These are phyloP conservation scores for Pythium oligandrum DNA, from an alignment of 352 stramenopile genomes.

Conservation along the genomic window DNA sequence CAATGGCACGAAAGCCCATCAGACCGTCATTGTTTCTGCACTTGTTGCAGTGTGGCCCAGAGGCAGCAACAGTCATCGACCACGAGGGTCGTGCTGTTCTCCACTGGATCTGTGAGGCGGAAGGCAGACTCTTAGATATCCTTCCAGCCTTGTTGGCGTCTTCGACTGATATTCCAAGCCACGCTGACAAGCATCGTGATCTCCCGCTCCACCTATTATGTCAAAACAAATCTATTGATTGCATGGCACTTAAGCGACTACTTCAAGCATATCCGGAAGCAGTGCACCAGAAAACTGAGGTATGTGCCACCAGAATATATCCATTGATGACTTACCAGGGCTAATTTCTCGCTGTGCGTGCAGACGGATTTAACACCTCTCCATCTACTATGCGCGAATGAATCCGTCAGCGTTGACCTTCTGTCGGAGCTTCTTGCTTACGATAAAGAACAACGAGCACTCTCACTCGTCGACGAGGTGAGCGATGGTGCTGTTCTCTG, in stretches of 20 bases:
- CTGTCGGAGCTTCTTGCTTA: conserved; percentile 33
- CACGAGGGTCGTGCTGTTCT: conserved; percentile 39
- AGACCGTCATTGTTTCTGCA: conserved; percentile 34
- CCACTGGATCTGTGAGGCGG: conserved; percentile 49
- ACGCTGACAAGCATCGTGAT: conserved; percentile 25
- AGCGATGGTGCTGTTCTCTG: not conserved
- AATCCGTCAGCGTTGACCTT: conserved; percentile 31
- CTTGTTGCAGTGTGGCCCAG: conserved; percentile 28
- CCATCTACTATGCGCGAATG: conserved; percentile 48
- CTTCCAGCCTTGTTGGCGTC: conserved; percentile 22
- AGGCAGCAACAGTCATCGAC: conserved; percentile 30
- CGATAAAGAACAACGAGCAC: conserved; percentile 27
- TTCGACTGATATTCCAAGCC: conserved; percentile 4
- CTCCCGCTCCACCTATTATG: conserved; percentile 55
- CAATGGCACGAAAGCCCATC: conserved; percentile 8
- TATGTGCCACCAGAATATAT: conserved; percentile 7
- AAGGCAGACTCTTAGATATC: conserved; percentile 12
- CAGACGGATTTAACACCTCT: conserved; percentile 41
- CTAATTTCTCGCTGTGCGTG: not conserved
- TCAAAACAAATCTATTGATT: conserved; percentile 28
- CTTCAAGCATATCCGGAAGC: conserved; percentile 25
- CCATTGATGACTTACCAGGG: not conserved
- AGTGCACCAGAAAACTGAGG: conserved; percentile 27
- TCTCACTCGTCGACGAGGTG: conserved; percentile 14
- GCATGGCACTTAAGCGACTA: conserved; percentile 24